Conservation (phyloP, 2,329 filamentous ascomycete genomes). For the Stemphylium lycopersici region DNA sequence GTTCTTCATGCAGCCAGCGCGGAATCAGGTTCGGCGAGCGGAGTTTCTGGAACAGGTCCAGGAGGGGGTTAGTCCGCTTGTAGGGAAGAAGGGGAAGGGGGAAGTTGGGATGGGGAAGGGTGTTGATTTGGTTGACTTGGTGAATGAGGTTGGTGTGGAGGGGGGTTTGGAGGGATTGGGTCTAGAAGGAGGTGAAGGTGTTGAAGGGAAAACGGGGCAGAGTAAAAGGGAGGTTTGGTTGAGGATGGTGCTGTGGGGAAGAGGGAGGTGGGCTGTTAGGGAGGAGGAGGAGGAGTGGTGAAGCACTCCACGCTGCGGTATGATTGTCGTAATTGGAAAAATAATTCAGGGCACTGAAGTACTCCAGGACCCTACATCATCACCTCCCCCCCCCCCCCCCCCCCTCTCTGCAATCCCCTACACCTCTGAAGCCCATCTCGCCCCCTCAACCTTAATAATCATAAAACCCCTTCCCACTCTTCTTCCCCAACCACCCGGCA, state of each 20-base stretch:
- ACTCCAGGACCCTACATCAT: too few species aligned
- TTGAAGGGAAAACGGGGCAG: too few species aligned
- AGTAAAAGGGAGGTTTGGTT: neutral
- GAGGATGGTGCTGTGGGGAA: neutral
- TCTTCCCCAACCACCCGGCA: constrained; percentile 97
- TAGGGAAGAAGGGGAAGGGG: neutral
- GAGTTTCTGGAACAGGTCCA: neutral
- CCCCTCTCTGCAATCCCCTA: too few species aligned
- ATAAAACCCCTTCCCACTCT: constrained; percentile 95
- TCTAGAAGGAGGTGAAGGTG: neutral
- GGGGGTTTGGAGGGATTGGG: neutral
- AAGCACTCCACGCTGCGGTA: too few species aligned
- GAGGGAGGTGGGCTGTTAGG: neutral
- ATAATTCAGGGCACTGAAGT: too few species aligned
- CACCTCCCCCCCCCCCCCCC: too few species aligned
- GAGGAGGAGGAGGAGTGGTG: too few species aligned
- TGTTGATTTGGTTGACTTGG: too few species aligned
- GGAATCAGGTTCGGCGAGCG: neutral
- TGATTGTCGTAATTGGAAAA: too few species aligned
- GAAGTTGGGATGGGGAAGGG: neutral
- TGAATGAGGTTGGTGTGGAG: neutral
- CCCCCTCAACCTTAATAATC: constrained; percentile 62
- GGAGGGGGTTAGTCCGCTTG: neutral
- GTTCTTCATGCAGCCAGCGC: neutral
- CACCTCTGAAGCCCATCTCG: too few species aligned